Conservation (phyloP, 1,284 basidiomycete genomes). For the Sporisorium graminicola region DNA sequence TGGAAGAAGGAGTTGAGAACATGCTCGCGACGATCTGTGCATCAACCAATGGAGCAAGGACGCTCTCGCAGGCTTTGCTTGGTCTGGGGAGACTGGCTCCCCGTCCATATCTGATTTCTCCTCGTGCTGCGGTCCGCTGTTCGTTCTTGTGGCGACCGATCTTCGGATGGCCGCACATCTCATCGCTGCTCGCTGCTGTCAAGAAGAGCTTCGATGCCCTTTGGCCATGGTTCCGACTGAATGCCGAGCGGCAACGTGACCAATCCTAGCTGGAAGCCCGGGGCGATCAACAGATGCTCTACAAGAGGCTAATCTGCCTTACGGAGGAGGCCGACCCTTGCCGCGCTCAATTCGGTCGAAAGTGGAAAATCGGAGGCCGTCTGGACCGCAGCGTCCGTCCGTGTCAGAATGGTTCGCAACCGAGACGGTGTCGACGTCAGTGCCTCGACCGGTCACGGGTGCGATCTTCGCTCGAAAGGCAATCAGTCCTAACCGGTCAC, state of each 20-base stretch:
- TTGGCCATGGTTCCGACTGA: not conserved
- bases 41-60: not conserved
- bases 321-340: constrained; percentile 10
- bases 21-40: not conserved
- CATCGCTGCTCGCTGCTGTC: too few species aligned
- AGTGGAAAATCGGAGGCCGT: constrained; percentile 9
- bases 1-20: not conserved
- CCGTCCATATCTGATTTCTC: too few species aligned
- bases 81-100: not conserved
- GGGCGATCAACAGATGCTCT: not conserved
- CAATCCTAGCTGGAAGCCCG: not conserved
- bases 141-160: too few species aligned
- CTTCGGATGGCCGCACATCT: too few species aligned
- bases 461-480: not conserved
- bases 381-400: constrained; percentile 18
- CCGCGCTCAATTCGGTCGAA: constrained; percentile 11
- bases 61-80: not conserved
- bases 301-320: not conserved
- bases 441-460: constrained; percentile 2
- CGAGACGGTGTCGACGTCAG: constrained; percentile 40
- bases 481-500: not conserved
- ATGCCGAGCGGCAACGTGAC: constrained; percentile 4
- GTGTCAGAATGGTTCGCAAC: constrained; percentile 2
- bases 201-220: not conserved
- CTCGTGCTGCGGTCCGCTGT: too few species aligned